Conservation (phyloP, 2,329 filamentous ascomycete species). For the Penicillium sp. region DNA sequence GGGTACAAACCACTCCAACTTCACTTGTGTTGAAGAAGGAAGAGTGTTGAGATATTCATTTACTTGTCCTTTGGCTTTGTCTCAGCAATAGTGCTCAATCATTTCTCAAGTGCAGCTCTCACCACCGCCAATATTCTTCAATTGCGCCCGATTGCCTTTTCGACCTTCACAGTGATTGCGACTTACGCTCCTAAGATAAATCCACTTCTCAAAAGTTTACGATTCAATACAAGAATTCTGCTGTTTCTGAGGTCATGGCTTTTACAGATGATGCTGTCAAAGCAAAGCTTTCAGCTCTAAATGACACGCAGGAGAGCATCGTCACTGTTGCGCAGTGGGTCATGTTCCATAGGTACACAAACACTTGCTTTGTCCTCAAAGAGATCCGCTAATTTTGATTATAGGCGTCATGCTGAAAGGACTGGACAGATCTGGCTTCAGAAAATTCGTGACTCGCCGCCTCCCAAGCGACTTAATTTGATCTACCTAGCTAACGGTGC, state of each 20-base stretch:
- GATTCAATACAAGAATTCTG: not conserved
- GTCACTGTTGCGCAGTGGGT: constrained; percentile 98
- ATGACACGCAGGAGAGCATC: constrained; percentile 97
- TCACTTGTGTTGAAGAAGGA: not conserved
- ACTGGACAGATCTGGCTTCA: constrained; percentile 92
- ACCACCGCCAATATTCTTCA: not conserved
- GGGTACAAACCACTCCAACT: constrained; percentile 15
- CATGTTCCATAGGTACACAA: constrained; percentile 87
- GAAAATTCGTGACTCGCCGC: constrained; percentile 80
- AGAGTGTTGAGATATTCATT: constrained; percentile 1
- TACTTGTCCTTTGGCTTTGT: not conserved
- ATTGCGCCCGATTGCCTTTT: not conserved
- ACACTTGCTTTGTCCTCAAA: constrained; percentile 16
- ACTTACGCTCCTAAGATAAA: not conserved
- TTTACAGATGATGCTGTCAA: constrained; percentile 95
- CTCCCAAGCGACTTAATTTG: constrained; percentile 81
- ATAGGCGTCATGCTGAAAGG: constrained; percentile 83
- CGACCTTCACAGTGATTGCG: not conserved
- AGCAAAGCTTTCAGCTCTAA: constrained; percentile 90
- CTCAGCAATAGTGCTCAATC: not conserved
- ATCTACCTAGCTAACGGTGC: constrained; percentile 94
- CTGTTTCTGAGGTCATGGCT: constrained; percentile 61
- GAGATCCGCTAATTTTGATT: constrained; percentile 14
- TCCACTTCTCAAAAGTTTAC: not conserved
- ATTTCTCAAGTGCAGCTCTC: not conserved